A percentile compares a stretch with the other conserved stretches of the same genome.
phyloP scores from a whole-genome alignment of 768 basidiomycete genomes.

The Termitomyces sp. region DNA sequence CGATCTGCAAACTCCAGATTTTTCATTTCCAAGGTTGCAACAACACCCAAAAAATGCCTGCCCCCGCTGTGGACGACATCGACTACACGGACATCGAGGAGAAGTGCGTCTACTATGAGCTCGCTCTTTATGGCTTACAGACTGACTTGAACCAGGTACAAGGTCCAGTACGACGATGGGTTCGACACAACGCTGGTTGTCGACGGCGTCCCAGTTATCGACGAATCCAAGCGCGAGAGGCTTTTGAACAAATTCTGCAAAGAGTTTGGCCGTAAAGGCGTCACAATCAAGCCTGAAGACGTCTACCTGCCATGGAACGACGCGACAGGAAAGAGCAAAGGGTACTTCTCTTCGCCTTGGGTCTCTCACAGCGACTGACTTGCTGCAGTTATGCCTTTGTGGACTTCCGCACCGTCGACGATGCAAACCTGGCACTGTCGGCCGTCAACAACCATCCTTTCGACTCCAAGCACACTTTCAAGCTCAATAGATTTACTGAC shows the following conservation, averaged over 20 bases:
- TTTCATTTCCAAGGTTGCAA: neutral
- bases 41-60: conserved; percentile 34
- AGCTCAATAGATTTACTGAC: conserved; percentile 83
- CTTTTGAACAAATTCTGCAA: conserved; percentile 78
- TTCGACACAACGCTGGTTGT: conserved; percentile 91
- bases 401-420: conserved; percentile 66
- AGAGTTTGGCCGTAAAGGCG: conserved; percentile 79
- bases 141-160: conserved; percentile 51
- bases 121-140: neutral
- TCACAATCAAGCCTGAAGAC: conserved; percentile 66
- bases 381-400: conserved; percentile 70
- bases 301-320: conserved; percentile 90
- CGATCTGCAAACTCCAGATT: conserved; percentile 2
- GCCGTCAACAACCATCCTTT: conserved; percentile 76
- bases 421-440: conserved; percentile 61
- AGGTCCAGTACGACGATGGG: conserved; percentile 76
- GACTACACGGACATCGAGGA: conserved; percentile 87
- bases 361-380: neutral
- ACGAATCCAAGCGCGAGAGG: conserved; percentile 77
- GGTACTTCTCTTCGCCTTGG: conserved; percentile 43
- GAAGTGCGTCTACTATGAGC: conserved; percentile 45
- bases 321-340: conserved; percentile 79
- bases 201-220: conserved; percentile 89
- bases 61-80: conserved; percentile 56
- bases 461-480: conserved; percentile 82